phyloP scores from a whole-genome alignment of 768 basidiomycete genomes.

The Leccinum pellstonianum region DNA sequence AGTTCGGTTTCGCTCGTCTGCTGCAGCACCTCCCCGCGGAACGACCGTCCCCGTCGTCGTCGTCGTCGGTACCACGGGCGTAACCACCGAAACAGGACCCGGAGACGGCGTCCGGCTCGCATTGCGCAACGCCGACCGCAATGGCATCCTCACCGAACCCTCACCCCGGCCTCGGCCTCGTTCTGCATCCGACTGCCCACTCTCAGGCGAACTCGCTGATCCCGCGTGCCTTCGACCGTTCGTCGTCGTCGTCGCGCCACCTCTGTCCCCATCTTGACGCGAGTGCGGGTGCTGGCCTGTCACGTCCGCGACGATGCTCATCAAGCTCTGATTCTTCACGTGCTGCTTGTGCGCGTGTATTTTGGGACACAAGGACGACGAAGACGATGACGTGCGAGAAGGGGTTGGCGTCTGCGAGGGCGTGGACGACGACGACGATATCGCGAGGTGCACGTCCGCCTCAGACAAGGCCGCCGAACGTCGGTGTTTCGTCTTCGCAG shows the following conservation, averaged over 20 bases:
- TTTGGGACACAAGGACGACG: conserved; percentile 2
- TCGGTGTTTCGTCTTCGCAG: conserved; percentile 1
- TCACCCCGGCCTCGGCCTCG: not conserved
- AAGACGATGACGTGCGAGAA: not conserved
- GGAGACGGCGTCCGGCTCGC: conserved; percentile 52
- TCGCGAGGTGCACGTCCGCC: not conserved
- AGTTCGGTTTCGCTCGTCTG: not conserved
- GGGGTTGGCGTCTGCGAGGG: not conserved
- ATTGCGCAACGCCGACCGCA: conserved; percentile 63
- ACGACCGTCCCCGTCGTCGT: not conserved
- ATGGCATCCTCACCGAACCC: conserved; percentile 45
- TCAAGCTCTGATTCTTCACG: conserved; percentile 41
- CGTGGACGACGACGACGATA: not conserved
- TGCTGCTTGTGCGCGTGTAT: conserved; percentile 6
- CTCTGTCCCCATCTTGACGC: conserved; percentile 20
- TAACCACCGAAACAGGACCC: not conserved
- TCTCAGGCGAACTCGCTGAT: not conserved
- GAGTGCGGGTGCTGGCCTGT: conserved; percentile 36
- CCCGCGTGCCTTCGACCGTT: not conserved
- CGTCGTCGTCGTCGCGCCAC: too few species aligned
- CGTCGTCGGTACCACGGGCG: not conserved
- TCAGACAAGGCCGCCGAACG: conserved; percentile 20
- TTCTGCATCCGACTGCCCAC: not conserved
- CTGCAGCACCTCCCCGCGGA: not conserved
- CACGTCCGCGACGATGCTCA: conserved; percentile 70